Evolutionary conservation across 257 asterid species (phyloP).

Genomic region (Rhazya stricta): DNA sequence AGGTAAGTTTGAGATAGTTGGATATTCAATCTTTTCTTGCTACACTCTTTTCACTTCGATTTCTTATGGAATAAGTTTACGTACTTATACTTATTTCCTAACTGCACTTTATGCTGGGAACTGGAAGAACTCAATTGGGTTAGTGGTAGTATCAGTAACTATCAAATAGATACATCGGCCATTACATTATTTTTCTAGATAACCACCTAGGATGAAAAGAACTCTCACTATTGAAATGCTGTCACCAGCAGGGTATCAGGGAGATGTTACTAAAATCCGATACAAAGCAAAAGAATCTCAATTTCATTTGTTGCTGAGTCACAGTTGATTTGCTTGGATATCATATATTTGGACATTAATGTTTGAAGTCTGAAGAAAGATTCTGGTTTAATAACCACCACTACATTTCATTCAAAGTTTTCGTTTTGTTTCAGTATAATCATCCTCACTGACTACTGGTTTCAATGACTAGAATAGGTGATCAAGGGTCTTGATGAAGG

Average conservation of each 20-base stretch:
- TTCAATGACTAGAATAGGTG: constrained; percentile 41
- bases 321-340: background rate
- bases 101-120: background rate
- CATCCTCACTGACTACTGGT: background rate
- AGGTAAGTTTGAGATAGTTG: constrained; percentile 42
- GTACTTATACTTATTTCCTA: background rate
- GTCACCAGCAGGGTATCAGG: background rate
- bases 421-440: background rate
- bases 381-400: background rate
- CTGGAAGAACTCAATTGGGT: background rate
- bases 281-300: background rate
- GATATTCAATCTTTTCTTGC: background rate
- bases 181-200: background rate
- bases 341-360: background rate
- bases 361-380: background rate
- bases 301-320: background rate
- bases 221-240: background rate
- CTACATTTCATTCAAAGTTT: background rate
- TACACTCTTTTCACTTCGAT: background rate
- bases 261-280: background rate
- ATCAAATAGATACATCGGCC: background rate
- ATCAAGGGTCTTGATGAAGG: constrained; percentile 98
- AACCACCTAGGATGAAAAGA: background rate
- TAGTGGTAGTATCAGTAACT: background rate
- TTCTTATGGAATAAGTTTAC: background rate